These are phyloP conservation scores for Fusarium robinianum DNA, from an alignment of 2,329 filamentous ascomycete species.

Conservation along the genomic window DNA sequence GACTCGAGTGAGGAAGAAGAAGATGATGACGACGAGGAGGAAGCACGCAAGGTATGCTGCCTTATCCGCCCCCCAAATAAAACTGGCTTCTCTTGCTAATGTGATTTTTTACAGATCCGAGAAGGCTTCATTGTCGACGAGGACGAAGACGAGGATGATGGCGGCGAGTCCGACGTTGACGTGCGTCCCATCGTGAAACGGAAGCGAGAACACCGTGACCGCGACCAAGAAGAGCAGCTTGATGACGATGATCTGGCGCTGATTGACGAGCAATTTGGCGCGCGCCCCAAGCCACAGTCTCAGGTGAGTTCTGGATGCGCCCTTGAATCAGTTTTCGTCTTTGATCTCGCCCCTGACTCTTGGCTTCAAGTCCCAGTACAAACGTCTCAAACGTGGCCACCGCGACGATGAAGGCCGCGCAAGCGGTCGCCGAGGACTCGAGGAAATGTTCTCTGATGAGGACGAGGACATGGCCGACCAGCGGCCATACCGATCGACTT, in stretches of 20 bases:
- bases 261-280: conserved; percentile 81
- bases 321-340: neutral
- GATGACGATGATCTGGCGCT: conserved; percentile 97
- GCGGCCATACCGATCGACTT: conserved; percentile 55
- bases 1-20: conserved; percentile 94
- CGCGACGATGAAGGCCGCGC: conserved; percentile 71
- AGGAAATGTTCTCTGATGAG: conserved; percentile 95
- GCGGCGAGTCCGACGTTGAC: conserved; percentile 59
- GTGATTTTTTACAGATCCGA: conserved; percentile 64
- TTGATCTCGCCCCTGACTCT: conserved; percentile 3
- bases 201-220: conserved; percentile 76
- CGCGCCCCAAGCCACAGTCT: conserved; percentile 61
- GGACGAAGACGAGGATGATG: conserved; percentile 78
- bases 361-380: conserved; percentile 78
- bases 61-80: conserved; percentile 1
- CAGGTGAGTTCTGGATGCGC: conserved; percentile 61
- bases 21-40: conserved; percentile 89
- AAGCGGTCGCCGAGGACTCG: conserved; percentile 71
- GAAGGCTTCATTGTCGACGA: conserved; percentile 97
- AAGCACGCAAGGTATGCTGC: conserved; percentile 68
- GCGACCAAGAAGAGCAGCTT: conserved; percentile 83
- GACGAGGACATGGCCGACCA: conserved; percentile 73
- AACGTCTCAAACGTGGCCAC: conserved; percentile 92
- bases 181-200: conserved; percentile 63
- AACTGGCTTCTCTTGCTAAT: conserved; percentile 6